Percentiles rank a stretch among this genome's conserved stretches.
phyloP scores from a whole-genome alignment of 1,284 basidiomycete genomes.

The Cryptococcus sp. region DNA sequence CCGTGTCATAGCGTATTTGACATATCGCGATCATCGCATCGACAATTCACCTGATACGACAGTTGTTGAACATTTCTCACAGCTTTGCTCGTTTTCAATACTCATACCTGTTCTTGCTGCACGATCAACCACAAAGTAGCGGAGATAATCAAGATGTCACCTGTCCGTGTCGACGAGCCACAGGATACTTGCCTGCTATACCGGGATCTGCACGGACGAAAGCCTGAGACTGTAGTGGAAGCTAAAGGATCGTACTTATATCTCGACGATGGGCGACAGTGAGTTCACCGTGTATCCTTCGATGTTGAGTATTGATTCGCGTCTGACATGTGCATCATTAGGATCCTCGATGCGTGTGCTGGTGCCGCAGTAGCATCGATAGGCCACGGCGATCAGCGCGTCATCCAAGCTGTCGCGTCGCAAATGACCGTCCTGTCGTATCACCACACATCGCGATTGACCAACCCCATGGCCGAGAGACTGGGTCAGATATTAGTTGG shows the following conservation, averaged over 20 bases:
- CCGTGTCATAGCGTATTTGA: no score
- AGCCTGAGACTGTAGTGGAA: constrained; percentile 17
- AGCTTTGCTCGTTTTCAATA: no score
- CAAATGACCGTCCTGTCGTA: constrained; percentile 69
- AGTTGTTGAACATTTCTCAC: no score
- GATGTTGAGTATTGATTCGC: background rate
- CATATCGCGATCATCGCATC: no score
- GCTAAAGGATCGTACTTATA: constrained; percentile 17
- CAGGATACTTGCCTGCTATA: constrained; percentile 14
- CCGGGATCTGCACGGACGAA: constrained; percentile 13
- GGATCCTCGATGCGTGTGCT: constrained; percentile 55
- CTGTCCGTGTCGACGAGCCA: constrained; percentile 8
- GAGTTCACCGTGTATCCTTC: background rate
- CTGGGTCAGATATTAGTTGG: constrained; percentile 66
- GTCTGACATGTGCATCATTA: background rate
- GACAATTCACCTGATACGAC: no score
- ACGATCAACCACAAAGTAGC: no score
- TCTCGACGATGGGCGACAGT: constrained; percentile 17
- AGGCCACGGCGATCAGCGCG: constrained; percentile 69
- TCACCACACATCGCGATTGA: constrained; percentile 25
- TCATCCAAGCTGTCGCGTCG: constrained; percentile 28
- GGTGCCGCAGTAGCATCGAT: constrained; percentile 81
- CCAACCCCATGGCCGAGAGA: constrained; percentile 28
- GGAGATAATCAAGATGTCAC: constrained; percentile 8
- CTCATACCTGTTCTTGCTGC: no score